Conservation (phyloP, 352 stramenopile species). For the Globisporangium paroecandrum region DNA sequence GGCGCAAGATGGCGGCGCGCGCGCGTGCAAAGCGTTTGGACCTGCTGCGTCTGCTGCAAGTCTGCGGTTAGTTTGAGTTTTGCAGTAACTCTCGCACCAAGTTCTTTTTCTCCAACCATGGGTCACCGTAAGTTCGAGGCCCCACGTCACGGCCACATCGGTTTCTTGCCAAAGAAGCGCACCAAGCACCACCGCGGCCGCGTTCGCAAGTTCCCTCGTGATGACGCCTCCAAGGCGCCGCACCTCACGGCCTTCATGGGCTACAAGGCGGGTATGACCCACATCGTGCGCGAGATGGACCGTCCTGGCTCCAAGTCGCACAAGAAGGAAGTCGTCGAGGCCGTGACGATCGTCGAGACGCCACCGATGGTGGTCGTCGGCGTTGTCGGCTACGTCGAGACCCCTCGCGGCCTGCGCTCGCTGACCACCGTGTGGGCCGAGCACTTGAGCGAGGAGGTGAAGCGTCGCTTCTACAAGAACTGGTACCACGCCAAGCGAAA, state of each 20-base stretch:
- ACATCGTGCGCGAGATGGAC: constrained; percentile 99
- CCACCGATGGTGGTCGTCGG: constrained; percentile 99
- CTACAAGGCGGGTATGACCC: constrained; percentile 99
- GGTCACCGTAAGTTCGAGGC: constrained; percentile 98
- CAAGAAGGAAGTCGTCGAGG: constrained; percentile 99
- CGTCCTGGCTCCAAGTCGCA: constrained; percentile 99
- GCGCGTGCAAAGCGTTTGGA: not conserved
- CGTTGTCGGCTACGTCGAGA: constrained; percentile 99
- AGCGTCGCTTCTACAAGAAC: constrained; percentile 99
- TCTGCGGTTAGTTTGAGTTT: constrained; percentile 66
- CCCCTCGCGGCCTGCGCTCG: constrained; percentile 96
- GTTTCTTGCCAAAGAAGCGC: constrained; percentile 99
- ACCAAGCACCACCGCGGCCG: constrained; percentile 99
- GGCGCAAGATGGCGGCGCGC: not conserved
- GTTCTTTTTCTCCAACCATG: constrained; percentile 65
- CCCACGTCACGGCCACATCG: constrained; percentile 96
- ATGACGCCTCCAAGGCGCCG: constrained; percentile 93
- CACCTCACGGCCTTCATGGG: constrained; percentile 99
- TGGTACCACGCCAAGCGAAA: constrained; percentile 99
- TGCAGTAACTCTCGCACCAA: constrained; percentile 70
- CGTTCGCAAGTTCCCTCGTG: constrained; percentile 98
- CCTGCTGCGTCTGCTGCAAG: too few species aligned
- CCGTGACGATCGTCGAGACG: constrained; percentile 99
- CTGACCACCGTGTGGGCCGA: constrained; percentile 99
- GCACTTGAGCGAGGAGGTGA: constrained; percentile 98